Conservation (phyloP, 148 eudicot genomes). For the Vaccinium vitisidaea region DNA sequence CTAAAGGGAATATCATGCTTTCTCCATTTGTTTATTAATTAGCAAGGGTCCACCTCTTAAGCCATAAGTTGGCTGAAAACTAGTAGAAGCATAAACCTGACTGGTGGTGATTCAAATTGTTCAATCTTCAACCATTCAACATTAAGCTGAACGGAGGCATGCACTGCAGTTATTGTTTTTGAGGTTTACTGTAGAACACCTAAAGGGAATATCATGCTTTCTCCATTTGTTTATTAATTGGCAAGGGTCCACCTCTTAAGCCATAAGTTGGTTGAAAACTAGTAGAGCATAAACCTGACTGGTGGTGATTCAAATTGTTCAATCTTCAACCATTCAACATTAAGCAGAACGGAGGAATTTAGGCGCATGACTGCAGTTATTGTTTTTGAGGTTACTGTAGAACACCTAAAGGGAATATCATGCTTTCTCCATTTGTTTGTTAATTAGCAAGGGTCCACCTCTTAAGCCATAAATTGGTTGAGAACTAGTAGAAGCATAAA, state of each 20-base stretch:
- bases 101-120: slow-evolving; percentile 10
- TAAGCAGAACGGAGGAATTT: neutral
- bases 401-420: too few species aligned
- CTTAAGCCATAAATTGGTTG: neutral
- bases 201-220: neutral
- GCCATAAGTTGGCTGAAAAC: neutral
- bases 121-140: neutral
- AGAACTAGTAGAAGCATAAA: neutral
- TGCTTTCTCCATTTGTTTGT: neutral
- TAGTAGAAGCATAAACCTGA: neutral
- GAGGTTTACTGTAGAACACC: neutral
- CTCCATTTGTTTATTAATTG: neutral
- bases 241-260: neutral
- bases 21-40: neutral
- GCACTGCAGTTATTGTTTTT: neutral
- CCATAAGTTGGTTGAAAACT: neutral
- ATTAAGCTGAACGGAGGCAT: neutral
- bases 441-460: neutral
- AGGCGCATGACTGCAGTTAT: neutral
- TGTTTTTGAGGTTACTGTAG: neutral
- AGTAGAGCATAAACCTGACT: neutral
- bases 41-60: neutral
- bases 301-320: slow-evolving; percentile 11
- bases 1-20: neutral
- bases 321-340: neutral